Percentiles rank a stretch among this genome's conserved stretches.
These are phyloP conservation scores for Passiflora organensis DNA, from an alignment of 345 rosid genomes.

Conservation along the genomic window DNA sequence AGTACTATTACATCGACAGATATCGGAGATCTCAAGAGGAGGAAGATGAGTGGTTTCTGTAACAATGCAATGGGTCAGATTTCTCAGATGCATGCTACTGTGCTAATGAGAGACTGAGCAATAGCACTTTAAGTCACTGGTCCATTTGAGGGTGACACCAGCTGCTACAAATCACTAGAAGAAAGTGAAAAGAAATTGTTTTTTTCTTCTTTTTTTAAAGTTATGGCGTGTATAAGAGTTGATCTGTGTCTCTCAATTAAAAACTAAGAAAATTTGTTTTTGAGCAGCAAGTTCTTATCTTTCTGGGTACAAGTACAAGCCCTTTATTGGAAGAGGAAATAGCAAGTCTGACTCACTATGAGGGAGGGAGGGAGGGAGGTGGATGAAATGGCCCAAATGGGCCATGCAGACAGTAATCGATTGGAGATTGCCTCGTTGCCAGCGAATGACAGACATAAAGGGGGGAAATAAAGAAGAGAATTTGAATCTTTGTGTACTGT, in stretches of 20 bases:
- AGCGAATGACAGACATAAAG: not conserved
- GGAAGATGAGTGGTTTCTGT: slow-evolving; percentile 21
- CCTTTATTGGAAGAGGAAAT: no score
- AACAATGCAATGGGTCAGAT: slow-evolving; percentile 21
- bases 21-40: slow-evolving; percentile 24
- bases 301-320: no score
- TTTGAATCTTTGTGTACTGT: not conserved
- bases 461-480: not conserved
- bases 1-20: not conserved
- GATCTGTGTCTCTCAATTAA: not conserved
- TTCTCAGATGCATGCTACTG: slow-evolving; percentile 19
- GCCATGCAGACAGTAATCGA: no score
- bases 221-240: no score
- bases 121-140: slow-evolving; percentile 5
- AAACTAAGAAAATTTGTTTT: no score
- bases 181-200: not conserved
- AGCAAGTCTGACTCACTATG: no score
- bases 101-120: slow-evolving; percentile 17
- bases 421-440: slow-evolving; percentile 9
- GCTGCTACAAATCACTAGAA: slow-evolving; percentile 19
- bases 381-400: no score
- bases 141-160: slow-evolving; percentile 34
- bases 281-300: no score
- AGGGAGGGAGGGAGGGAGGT: no score
- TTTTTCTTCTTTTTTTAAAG: no score